Evolutionary conservation across 1,284 basidiomycete species (phyloP), one percentile per base, ranked within the genome.

Genomic region (Ceraceosorus guamensis): DNA sequence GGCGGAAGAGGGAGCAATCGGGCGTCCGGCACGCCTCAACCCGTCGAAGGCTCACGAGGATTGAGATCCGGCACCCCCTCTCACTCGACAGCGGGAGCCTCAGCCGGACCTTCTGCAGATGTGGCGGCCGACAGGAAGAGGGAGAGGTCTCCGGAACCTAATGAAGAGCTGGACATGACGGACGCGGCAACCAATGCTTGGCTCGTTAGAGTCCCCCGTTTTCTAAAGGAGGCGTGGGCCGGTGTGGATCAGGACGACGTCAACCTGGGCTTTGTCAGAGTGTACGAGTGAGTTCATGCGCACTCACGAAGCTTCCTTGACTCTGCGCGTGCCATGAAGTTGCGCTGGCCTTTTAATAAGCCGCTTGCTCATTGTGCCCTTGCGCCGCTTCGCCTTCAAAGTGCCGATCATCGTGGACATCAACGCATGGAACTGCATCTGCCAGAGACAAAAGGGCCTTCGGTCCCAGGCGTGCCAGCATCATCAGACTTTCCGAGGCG

Each of bases 161-260:
- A 76, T 43, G 68, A 71, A 52, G 73, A 74, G 44, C 56, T 76
- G n/a, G 62, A 73, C 41, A 53, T 65, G 24, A 34, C 56, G 13
- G 54, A 62, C 14, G 71, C 66, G 0, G 56, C 62, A 16, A 65
- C 68, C 32, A 66, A 67, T 32, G 67, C 72, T 0, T 76, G 73
- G 73, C 58, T 76, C 0, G 73, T 76, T 44, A 75, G 79, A 72
- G 77, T 82, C 32, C 81, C 81, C 10, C 73, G 78, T 13, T 81
- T 81, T 67, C 58, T 82, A 16, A 69, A 79, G 34, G 79, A 81
- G 57, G 75, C 77, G 34, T 82, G 81, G 81, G 72, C 75, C 59
- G 65, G 72, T 16, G 76, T 80, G 11, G 65, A 71, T n/a, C 73
- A 78, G 51, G 77, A 77, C 18, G 80, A 80, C 18, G 68, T 78